Evolutionary conservation across 148 eudicot genomes (phyloP).

Genomic region (Beta vulgaris): DNA sequence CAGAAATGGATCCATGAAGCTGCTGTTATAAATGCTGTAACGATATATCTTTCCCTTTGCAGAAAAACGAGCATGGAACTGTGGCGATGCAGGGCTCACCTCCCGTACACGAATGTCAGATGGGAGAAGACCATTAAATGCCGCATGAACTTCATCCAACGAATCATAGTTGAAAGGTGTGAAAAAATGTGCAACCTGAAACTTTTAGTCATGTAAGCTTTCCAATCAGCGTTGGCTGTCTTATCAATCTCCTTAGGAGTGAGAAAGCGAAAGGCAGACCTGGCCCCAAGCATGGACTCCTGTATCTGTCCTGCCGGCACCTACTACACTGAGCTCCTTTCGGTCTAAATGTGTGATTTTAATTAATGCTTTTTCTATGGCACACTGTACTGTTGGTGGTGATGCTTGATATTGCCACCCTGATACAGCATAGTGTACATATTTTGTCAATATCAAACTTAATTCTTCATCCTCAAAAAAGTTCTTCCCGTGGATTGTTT

Average conservation of each 20-base stretch:
- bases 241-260: conserved; percentile 22
- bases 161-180: conserved; percentile 84
- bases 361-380: conserved; percentile 68
- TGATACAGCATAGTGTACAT: conserved; percentile 17
- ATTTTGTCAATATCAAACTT: not conserved
- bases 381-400: conserved; percentile 74
- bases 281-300: conserved; percentile 99
- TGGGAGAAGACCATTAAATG: conserved; percentile 87
- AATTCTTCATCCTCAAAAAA: too few species aligned
- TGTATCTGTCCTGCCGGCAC: conserved; percentile 91
- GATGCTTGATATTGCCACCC: conserved; percentile 96
- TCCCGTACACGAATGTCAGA: conserved; percentile 79
- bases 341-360: conserved; percentile 64
- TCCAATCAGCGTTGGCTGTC: not conserved
- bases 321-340: conserved; percentile 58
- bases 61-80: conserved; percentile 91
- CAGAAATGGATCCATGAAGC: conserved; percentile 76
- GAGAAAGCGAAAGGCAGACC: conserved; percentile 46
- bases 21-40: conserved; percentile 68
- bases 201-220: conserved; percentile 31
- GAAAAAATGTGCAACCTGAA: conserved; percentile 90
- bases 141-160: conserved; percentile 68
- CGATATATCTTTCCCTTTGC: conserved; percentile 72
- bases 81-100: conserved; percentile 69
- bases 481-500: too few species aligned